These are phyloP conservation scores for Suillus cothurnatus DNA, from an alignment of 768 basidiomycete species.

Conservation along the genomic window DNA sequence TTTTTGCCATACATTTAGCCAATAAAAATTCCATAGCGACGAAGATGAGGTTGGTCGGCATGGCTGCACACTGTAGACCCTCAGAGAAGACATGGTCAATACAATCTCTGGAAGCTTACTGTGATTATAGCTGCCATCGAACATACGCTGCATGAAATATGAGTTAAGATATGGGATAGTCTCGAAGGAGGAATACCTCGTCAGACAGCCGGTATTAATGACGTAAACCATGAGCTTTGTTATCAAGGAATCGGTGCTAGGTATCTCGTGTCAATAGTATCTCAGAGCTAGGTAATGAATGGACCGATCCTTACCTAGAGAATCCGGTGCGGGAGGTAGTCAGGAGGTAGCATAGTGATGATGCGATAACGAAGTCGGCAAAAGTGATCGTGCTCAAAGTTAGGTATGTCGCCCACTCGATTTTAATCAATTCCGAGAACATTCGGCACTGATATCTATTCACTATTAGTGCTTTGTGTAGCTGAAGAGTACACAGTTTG, in stretches of 20 bases:
- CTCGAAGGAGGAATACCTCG: neutral
- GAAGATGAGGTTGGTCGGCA: slow-evolving; percentile 8
- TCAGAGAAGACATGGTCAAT: neutral
- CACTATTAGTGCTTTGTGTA: neutral
- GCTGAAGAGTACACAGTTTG: neutral
- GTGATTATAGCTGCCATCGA: slow-evolving; percentile 1
- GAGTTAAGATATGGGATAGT: neutral
- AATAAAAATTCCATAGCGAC: neutral
- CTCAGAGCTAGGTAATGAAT: neutral
- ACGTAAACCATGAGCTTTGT: neutral
- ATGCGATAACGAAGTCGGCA: neutral
- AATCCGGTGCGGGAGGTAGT: slow-evolving; percentile 2
- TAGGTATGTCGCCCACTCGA: slow-evolving; percentile 3
- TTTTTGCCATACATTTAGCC: neutral
- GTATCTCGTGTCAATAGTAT: neutral
- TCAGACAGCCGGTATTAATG: neutral
- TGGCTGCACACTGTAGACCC: slow-evolving; percentile 2
- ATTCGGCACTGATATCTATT: slow-evolving; percentile 1
- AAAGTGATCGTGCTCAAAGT: neutral
- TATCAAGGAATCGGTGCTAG: slow-evolving; percentile 6
- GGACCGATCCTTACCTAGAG: neutral
- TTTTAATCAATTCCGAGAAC: neutral
- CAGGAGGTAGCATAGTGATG: slow-evolving; percentile 6
- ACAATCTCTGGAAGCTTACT: neutral
- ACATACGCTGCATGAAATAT: neutral